Base-by-base conservation (phyloP, 768 basidiomycete genomes). In the Leccinellum albellum region DNA sequence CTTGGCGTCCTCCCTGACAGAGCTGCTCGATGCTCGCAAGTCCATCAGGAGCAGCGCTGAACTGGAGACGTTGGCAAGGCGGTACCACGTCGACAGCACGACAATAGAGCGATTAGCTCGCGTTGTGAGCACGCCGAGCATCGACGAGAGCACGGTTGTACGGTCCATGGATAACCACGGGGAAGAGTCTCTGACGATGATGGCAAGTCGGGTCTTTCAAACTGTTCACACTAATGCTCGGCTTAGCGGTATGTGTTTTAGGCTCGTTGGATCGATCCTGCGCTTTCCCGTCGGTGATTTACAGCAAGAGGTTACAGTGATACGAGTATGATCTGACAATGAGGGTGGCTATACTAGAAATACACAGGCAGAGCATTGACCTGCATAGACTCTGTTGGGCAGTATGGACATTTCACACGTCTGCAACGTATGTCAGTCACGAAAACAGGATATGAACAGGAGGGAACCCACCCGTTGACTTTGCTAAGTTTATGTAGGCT, bases 331-430 rank as follows among this genome's bases (percentile, higher is more conserved):
- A 46, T 6, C 32, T 52, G 24, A 20, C 35, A 47, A 47, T 24
- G 31, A 31, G 20, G 6, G 32, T 24, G 12, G 20, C 24, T 35
- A 54, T 33, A 35, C 71, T 72, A 92, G 64, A 92, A 88, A 71
- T 86, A 76, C 44, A 92, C 82, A 46, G 80, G 81, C 55, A 89
- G 61, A 4, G 88, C 89, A 29, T 74, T 69, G 33, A 68, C 70
- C 32, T 82, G 70, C 44, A 70, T 73, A 5, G 90, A 89, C 71
- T 97, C 95, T 12, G 82, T 74, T 12, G 96, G 96, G 69, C 96
- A 98, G 71, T 98, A 98, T 6, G 96, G 95, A 65, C 96, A 99
- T 70, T 98, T 98, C 57, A 95, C 91, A 3, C 91, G 87, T 23
- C 94, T 95, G 67, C 32, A 31, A 49, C 23, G 24, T 42, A 52